These are phyloP conservation scores for Aristolochia californica DNA, from an alignment of 164 flowering plant genomes.

Conservation along the genomic window DNA sequence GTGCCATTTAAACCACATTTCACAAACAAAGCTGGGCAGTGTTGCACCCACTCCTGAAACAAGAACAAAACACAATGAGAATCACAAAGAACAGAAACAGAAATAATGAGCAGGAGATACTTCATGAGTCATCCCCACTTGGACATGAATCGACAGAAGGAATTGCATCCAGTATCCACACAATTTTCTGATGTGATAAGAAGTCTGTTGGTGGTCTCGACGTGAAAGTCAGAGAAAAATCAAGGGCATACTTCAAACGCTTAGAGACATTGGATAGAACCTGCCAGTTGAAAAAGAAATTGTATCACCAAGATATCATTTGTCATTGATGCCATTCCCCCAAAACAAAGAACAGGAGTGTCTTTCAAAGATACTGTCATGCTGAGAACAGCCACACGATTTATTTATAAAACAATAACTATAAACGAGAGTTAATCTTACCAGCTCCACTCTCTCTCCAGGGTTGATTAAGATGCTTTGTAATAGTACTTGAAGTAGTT, in stretches of 20 bases:
- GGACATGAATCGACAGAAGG: slow-evolving; percentile 42
- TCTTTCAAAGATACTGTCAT: no score
- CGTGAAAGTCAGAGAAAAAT: slow-evolving; percentile 48
- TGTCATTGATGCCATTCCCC: background rate
- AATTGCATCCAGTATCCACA: slow-evolving; percentile 71
- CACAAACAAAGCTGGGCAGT: slow-evolving; percentile 51
- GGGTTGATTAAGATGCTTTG: slow-evolving; percentile 24
- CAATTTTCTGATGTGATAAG: slow-evolving; percentile 54
- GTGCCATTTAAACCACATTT: slow-evolving; percentile 95
- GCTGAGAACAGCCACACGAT: no score
- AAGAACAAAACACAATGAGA: background rate
- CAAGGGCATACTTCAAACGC: slow-evolving; percentile 31
- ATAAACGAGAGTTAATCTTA: slow-evolving; percentile 14
- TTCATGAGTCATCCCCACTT: slow-evolving; percentile 2
- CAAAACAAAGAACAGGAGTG: background rate
- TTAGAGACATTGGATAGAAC: slow-evolving; percentile 18
- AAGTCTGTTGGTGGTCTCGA: slow-evolving; percentile 68
- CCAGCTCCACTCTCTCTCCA: slow-evolving; percentile 17
- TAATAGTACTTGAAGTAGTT: slow-evolving; percentile 43
- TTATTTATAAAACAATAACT: no score
- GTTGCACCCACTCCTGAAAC: slow-evolving; percentile 32
- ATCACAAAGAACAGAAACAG: background rate
- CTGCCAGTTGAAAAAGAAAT: slow-evolving; percentile 17
- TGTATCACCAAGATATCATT: background rate
- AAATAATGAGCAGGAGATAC: background rate